Evolutionary conservation across 2,329 filamentous ascomycete species (phyloP).

Genomic region (Purpureocillium lavendulum): DNA sequence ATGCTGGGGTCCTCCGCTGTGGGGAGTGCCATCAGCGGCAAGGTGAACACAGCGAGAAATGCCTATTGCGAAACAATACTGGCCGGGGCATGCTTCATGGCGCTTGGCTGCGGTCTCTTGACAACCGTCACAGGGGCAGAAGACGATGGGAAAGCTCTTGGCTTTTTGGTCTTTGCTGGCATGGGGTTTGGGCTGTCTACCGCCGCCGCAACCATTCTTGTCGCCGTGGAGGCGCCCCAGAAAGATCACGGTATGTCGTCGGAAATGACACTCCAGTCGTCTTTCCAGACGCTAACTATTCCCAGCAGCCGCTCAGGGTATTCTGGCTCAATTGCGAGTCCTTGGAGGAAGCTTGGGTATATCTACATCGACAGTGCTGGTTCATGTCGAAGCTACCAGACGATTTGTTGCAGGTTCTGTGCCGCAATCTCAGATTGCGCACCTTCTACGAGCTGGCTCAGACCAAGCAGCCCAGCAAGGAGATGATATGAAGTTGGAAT

Average conservation of each 20-base stretch:
- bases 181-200: constrained; percentile 43
- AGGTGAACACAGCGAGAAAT: constrained; percentile 32
- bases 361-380: constrained; percentile 40
- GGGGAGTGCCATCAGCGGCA: constrained; percentile 33
- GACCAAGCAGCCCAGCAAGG: no score
- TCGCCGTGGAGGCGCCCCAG: constrained; percentile 29
- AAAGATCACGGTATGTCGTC: constrained; percentile 34
- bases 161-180: constrained; percentile 42
- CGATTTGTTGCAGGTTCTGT: constrained; percentile 18
- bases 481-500: constrained; percentile 18
- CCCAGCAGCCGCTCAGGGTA: constrained; percentile 41
- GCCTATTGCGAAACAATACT: constrained; percentile 34
- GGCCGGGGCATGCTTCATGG: constrained; percentile 31
- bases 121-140: constrained; percentile 22
- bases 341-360: constrained; percentile 47
- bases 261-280: neutral
- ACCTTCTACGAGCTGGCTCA: no score
- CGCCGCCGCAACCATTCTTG: constrained; percentile 37
- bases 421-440: constrained; percentile 5
- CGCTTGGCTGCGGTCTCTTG: constrained; percentile 38
- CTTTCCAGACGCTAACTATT: constrained; percentile 7
- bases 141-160: constrained; percentile 36
- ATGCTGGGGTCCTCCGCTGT: constrained; percentile 41
- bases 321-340: constrained; percentile 42
- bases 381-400: constrained; percentile 21